Evolutionary conservation across 768 basidiomycete species (phyloP).

Genomic region (Candolleomyces eurysporus): DNA sequence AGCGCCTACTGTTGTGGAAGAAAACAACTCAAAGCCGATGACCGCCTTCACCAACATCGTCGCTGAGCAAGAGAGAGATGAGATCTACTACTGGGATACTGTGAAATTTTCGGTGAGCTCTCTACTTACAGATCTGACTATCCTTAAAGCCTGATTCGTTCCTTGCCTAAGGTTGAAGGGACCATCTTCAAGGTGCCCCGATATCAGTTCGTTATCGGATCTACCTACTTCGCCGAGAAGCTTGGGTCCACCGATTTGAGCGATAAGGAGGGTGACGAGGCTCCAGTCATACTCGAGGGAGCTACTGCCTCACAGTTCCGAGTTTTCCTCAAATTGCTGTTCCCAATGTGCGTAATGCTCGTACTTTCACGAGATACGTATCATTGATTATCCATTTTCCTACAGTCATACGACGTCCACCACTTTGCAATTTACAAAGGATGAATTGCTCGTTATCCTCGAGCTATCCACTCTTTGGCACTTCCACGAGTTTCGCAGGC

Average conservation of each 20-base stretch:
- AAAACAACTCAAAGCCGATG: not conserved
- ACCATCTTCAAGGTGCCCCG: not conserved
- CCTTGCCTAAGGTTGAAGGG: not conserved
- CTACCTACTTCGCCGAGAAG: not conserved
- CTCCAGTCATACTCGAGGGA: not conserved
- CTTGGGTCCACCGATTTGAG: not conserved
- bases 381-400: too few relatives aligned
- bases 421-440: not conserved
- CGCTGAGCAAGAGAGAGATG: not conserved
- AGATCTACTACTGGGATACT: not conserved
- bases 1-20: too few relatives aligned
- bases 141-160: too few relatives aligned
- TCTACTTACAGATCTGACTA: not conserved
- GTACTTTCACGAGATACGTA: too few relatives aligned
- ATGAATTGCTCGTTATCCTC: slow-evolving; percentile 8
- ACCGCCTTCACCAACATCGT: not conserved
- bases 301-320: not conserved
- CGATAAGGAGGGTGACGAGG: not conserved
- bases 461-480: slow-evolving; percentile 5
- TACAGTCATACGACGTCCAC: not conserved
- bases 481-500: slow-evolving; percentile 7
- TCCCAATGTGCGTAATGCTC: not conserved
- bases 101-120: not conserved
- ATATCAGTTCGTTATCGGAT: not conserved
- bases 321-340: not conserved